phyloP scores from a whole-genome alignment of 768 basidiomycete genomes.

The Russula sp. region DNA sequence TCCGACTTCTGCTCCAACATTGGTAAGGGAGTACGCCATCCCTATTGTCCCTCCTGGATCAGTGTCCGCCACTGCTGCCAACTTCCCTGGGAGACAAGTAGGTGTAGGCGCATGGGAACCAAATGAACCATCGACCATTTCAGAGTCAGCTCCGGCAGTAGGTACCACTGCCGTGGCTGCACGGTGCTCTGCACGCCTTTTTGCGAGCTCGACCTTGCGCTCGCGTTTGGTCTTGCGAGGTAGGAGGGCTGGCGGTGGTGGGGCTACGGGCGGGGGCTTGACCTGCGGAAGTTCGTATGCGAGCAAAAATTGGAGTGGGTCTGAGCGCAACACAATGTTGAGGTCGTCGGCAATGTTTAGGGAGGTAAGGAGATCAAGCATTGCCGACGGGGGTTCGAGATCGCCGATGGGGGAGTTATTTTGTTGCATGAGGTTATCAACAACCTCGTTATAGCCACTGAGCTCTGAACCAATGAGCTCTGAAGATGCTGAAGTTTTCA shows the following conservation, averaged over 20 bases:
- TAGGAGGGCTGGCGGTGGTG: slow-evolving; percentile 36
- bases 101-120: slow-evolving; percentile 40
- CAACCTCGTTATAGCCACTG: background rate
- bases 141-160: slow-evolving; percentile 5
- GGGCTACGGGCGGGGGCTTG: slow-evolving; percentile 57
- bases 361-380: slow-evolving; percentile 52
- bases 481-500: slow-evolving; percentile 21
- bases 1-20: background rate
- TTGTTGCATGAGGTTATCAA: background rate
- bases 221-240: slow-evolving; percentile 31
- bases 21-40: background rate
- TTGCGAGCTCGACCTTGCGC: slow-evolving; percentile 15
- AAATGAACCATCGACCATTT: slow-evolving; percentile 36
- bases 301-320: slow-evolving; percentile 64
- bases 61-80: slow-evolving; percentile 3
- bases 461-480: slow-evolving; percentile 15
- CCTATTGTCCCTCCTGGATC: background rate
- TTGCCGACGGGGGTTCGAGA: slow-evolving; percentile 61
- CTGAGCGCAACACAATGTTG: slow-evolving; percentile 48
- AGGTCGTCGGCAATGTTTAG: slow-evolving; percentile 49
- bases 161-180: background rate
- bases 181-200: slow-evolving; percentile 14
- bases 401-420: slow-evolving; percentile 45
- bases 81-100: slow-evolving; percentile 31
- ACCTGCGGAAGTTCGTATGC: slow-evolving; percentile 55